Evolutionary conservation across 129 eudicot species (phyloP).

Genomic region (Smallanthus sonchifolius): DNA sequence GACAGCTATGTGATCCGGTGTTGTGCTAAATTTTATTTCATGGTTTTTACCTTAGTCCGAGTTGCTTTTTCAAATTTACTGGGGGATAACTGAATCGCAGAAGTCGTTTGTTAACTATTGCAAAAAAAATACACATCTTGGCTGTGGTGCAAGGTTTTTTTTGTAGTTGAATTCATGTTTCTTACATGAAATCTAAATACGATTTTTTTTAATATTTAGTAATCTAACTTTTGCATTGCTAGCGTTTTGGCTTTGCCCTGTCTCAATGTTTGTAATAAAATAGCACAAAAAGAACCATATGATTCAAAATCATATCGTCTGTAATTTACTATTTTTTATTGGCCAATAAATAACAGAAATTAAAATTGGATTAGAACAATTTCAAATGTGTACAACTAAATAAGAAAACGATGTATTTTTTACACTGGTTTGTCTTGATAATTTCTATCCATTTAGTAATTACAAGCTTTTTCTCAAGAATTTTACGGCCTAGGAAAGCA

Average conservation of each 20-base stretch:
- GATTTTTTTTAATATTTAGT: neutral
- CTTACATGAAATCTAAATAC: neutral
- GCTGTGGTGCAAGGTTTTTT: neutral
- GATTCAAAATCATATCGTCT: neutral
- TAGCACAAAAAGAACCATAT: neutral
- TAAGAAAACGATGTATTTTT: no score
- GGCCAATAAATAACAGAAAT: neutral
- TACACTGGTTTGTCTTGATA: no score
- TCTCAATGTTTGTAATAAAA: neutral
- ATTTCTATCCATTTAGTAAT: no score
- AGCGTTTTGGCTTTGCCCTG: neutral
- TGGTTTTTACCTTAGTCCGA: slow-evolving; percentile 13
- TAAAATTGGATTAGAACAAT: no score
- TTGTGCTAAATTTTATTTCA: slow-evolving; percentile 17
- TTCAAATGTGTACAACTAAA: neutral
- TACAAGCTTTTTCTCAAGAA: no score
- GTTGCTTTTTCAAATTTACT: neutral
- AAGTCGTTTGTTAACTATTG: neutral
- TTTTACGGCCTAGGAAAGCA: no score
- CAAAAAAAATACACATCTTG: slow-evolving; percentile 3
- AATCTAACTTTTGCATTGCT: neutral
- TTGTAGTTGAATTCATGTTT: neutral
- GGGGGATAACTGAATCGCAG: slow-evolving; percentile 20
- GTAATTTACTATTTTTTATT: neutral
- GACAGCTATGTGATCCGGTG: slow-evolving; percentile 6